These are phyloP conservation scores for Marasmius fiardii DNA, from an alignment of 1,284 basidiomycete genomes.

Conservation along the genomic window DNA sequence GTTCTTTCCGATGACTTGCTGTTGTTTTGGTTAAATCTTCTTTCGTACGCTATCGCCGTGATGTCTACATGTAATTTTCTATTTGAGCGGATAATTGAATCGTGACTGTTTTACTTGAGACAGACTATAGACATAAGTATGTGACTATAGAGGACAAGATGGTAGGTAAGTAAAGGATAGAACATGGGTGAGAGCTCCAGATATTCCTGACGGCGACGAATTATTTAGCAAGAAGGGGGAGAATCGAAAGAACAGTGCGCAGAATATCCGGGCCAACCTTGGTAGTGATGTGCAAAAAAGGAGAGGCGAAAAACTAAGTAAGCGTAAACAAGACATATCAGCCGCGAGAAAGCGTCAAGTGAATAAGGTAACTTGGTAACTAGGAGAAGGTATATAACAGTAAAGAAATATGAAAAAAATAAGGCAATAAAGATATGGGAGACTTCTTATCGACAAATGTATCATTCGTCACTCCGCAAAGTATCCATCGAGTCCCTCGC, in stretches of 20 bases:
- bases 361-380: neutral
- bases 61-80: conserved; percentile 2
- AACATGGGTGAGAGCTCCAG: too few species aligned
- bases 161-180: neutral
- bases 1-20: too few species aligned
- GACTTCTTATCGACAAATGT: neutral
- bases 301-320: neutral
- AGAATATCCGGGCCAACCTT: neutral
- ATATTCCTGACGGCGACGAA: too few species aligned
- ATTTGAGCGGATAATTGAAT: neutral
- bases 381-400: neutral
- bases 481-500: conserved; percentile 65
- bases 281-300: too few species aligned
- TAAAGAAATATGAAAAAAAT: neutral
- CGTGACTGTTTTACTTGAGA: neutral
- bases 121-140: neutral
- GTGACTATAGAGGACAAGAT: neutral
- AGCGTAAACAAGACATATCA: neutral
- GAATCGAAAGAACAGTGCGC: neutral
- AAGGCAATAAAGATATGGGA: neutral
- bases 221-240: neutral
- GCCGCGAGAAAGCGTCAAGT: neutral
- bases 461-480: conserved; percentile 31
- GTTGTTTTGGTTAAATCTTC: too few species aligned
- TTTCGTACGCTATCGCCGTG: too few species aligned